Percentiles rank a stretch among this genome's conserved stretches.
Evolutionary conservation across 176 grass and related monocot species (phyloP).

Genomic region (Thalia dealbata): DNA sequence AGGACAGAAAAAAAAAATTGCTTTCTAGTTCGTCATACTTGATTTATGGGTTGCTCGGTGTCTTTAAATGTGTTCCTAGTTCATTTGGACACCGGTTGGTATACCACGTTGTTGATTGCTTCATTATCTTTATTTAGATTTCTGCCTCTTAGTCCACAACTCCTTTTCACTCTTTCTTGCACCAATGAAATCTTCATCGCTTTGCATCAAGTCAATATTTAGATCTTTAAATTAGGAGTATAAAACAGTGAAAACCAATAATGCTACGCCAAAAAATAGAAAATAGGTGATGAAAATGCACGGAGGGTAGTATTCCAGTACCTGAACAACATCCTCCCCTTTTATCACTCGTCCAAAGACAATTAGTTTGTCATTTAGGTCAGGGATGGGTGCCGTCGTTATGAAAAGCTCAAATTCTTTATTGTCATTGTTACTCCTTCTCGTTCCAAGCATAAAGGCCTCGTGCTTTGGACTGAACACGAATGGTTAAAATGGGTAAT

Average conservation of each 20-base stretch:
- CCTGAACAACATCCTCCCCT: conserved; percentile 93
- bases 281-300: neutral
- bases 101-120: too few species aligned
- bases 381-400: conserved; percentile 83
- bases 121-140: too few species aligned
- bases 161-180: too few species aligned
- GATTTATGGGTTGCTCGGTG: too few species aligned
- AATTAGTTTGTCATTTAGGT: conserved; percentile 82
- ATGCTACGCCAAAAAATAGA: neutral
- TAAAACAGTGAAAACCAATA: neutral
- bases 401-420: conserved; percentile 98
- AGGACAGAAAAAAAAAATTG: too few species aligned
- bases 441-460: conserved; percentile 86
- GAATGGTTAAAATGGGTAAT: conserved; percentile 12
- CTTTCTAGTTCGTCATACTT: too few species aligned
- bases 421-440: conserved; percentile 38
- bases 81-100: too few species aligned
- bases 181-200: neutral
- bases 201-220: neutral
- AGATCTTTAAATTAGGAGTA: neutral
- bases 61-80: too few species aligned
- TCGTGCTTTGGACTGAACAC: conserved; percentile 67
- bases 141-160: too few species aligned
- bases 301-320: conserved; percentile 20
- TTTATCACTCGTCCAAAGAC: conserved; percentile 78